A percentile compares a stretch with the other conserved stretches of the same genome.
These are phyloP conservation scores for Haplosporangium sp. DNA, from an alignment of 371 early-diverging fungal species.

Conservation along the genomic window DNA sequence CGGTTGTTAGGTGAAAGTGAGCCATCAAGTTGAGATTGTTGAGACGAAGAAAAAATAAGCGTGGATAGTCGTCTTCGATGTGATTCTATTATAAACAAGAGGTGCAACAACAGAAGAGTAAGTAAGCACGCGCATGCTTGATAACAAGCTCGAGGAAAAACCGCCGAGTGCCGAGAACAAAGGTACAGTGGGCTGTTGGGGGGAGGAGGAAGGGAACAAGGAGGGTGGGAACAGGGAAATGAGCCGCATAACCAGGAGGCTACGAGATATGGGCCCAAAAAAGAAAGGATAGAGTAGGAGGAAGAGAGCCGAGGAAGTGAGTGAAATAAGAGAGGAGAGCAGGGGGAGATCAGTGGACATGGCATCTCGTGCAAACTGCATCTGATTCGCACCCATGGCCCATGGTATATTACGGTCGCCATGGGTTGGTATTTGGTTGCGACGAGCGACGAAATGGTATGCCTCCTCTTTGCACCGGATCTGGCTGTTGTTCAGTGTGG, in stretches of 20 bases:
- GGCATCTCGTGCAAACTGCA: background rate
- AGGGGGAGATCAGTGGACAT: background rate
- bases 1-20: constrained; percentile 1
- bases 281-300: background rate
- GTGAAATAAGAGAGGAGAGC: background rate
- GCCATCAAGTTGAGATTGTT: constrained; percentile 24
- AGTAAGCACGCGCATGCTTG: background rate
- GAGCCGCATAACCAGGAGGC: background rate
- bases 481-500: too few species aligned
- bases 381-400: too few species aligned
- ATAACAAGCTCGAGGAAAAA: background rate
- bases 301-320: background rate
- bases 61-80: constrained; percentile 38
- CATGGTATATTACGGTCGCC: too few species aligned
- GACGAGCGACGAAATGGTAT: too few species aligned
- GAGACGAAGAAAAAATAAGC: constrained; percentile 23
- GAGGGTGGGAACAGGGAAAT: background rate
- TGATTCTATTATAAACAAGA: constrained; percentile 5
- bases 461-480: too few species aligned
- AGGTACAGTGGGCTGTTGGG: background rate
- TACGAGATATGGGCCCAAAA: background rate
- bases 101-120: background rate
- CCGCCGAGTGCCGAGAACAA: background rate
- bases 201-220: background rate
- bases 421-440: too few species aligned